Evolutionary conservation across 768 basidiomycete genomes (phyloP), one percentile per base, ranked within the genome.

Genomic region (Termitomyces sp.): DNA sequence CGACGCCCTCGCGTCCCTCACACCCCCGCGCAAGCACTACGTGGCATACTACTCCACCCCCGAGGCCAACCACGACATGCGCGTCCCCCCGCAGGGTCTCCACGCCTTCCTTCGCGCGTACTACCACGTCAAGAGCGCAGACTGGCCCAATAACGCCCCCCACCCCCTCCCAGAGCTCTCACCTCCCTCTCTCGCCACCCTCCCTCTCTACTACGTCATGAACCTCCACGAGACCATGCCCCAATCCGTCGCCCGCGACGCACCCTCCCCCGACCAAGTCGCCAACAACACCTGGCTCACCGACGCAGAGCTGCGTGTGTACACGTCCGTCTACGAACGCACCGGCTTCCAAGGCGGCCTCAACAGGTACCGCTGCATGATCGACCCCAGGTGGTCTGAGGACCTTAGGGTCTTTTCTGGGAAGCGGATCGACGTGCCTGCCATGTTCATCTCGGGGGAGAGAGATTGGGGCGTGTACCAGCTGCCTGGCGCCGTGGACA

Each of bases 191-290:
- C 66, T 82, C 37, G 71, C 76, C 3, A 64, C 63, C 3, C 60
- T 86, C 28, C 84, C 85, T 7, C 71, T 73, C 15, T 86, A 85
- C 72, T 85, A 86, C 63, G 70, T 85, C 64, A 85, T 87, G 83
- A 78, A 75, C 21, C 64, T 74, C 10, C 59, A 73, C n/a, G 69
- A 75, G 38, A 78, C 72, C 46, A 86, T 86, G 84, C 77, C 80
- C 1, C 68, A 81, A 53, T 66, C 75, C 28, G 71, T 84, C 35
- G 60, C 58, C 14, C 65, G 68, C 17, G 63, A 74, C 17, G 68
- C 68, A 3, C 76, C 75, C 8, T 68, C 70, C 3, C 37, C 64
- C 35, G 65, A 58, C 26, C 69, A 72, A 50, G 61, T 72, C 6
- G 47, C 57, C 10, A 37, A 44, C 10, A 70, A 71, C 40, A 42